Conservation (phyloP, 108 stramenopile genomes). For the Cyclostephanos invisitatus region DNA sequence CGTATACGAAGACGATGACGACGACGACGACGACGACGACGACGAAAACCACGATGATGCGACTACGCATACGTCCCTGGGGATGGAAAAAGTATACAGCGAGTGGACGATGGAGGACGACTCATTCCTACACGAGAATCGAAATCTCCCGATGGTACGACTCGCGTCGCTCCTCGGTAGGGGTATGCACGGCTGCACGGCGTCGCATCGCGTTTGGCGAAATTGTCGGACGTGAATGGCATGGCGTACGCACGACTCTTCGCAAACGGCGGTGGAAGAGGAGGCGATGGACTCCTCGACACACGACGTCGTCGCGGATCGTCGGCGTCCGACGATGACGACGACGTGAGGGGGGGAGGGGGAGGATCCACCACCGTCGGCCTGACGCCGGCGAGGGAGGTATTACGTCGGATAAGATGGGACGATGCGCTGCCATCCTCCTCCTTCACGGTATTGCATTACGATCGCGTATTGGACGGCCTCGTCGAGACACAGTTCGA, state of each 20-base stretch:
- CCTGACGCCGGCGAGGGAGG: constrained; percentile 72
- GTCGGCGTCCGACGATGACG: constrained; percentile 14
- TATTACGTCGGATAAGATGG: constrained; percentile 80
- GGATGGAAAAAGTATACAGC: constrained; percentile 74
- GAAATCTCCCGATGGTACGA: constrained; percentile 49
- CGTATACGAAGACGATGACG: not conserved
- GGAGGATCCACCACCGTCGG: too few relatives aligned
- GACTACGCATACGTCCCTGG: too few relatives aligned
- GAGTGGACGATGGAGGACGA: constrained; percentile 89
- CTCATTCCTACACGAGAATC: constrained; percentile 58
- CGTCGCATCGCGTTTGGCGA: constrained; percentile 68
- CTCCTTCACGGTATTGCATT: constrained; percentile 73
- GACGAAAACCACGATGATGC: too few relatives aligned
- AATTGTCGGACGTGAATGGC: constrained; percentile 69
- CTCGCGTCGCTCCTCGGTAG: constrained; percentile 77
- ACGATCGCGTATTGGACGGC: constrained; percentile 66
- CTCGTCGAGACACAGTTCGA: constrained; percentile 69
- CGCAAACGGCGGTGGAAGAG: constrained; percentile 11
- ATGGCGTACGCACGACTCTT: constrained; percentile 78
- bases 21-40: not conserved
- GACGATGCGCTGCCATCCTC: constrained; percentile 47
- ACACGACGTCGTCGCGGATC: not conserved
- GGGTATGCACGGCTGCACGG: constrained; percentile 78
- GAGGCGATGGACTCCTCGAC: too few relatives aligned
- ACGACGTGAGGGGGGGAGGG: constrained; percentile 10